Conservation (phyloP, 176 grass and related monocot genomes). For the Chloris gayana region DNA sequence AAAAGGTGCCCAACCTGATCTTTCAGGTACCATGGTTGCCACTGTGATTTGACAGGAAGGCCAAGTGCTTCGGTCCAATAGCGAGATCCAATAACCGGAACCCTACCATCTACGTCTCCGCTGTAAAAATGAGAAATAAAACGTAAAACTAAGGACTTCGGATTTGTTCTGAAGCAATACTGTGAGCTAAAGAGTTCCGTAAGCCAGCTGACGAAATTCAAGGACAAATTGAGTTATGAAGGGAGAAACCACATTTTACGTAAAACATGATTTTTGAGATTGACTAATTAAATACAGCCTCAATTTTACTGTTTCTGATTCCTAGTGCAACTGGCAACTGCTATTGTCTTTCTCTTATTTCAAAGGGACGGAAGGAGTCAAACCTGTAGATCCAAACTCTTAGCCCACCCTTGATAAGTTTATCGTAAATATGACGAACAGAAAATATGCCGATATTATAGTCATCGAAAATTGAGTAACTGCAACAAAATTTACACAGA, state of each 20-base stretch:
- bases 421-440: conserved; percentile 64
- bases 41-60: conserved; percentile 65
- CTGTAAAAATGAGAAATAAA: too few species aligned
- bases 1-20: conserved; percentile 53
- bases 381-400: conserved; percentile 93
- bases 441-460: conserved; percentile 60
- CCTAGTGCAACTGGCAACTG: conserved; percentile 10
- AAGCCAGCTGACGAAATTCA: not conserved
- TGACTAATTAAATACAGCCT: not conserved
- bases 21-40: conserved; percentile 77
- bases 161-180: too few species aligned
- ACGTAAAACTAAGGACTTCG: too few species aligned
- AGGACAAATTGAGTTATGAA: not conserved
- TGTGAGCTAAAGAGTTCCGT: too few species aligned
- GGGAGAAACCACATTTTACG: not conserved
- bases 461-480: conserved; percentile 51
- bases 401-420: conserved; percentile 75
- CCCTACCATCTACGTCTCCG: too few species aligned
- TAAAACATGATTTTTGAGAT: not conserved
- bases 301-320: not conserved
- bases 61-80: conserved; percentile 76
- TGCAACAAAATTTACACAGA: conserved; percentile 39
- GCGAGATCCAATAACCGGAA: conserved; percentile 50
- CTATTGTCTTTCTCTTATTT: not conserved
- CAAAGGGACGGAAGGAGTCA: conserved; percentile 1